Evolutionary conservation across 2,329 filamentous ascomycete genomes (phyloP), one percentile per base, ranked within the genome.

Genomic region (Penicillium sp.): DNA sequence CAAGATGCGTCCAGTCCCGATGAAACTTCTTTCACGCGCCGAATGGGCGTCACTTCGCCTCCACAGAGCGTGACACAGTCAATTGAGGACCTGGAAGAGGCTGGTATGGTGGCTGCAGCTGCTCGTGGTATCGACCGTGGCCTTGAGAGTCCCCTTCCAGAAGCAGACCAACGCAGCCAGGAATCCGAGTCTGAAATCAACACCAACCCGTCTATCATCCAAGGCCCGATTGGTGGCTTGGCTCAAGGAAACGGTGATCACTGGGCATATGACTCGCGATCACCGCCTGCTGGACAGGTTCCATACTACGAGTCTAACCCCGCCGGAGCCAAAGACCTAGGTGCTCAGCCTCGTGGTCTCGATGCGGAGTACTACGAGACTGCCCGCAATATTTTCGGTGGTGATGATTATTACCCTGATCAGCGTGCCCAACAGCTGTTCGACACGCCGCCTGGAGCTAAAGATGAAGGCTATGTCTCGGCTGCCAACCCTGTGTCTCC

Each of bases 381-480:
- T 49, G 62, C 64, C 16, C 57, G 64, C 21, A 65, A 70, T 51
- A 68, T 68, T 65, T 73, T 77, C 55, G 74, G 70, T 48, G 70
- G 72, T 11, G 70, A 75, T 42, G 69, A 71, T 52, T 72, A 74
- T 35, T 83, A 69, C 45, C 60, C 59, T 27, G 71, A 76, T 29
- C 78, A 78, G 59, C 62, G 69, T 27, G 66, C 69, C 52, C 68
- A 65, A 19, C 72, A 73, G 21, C 64, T 65, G 71, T 78, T 63
- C 80, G 83, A 74, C 70, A 82, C 71, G 74, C 83, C 63, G 76
- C 84, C 73, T 81, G 87, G 82, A 57, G 84, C 79, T 58, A 90
- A 87, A 72, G 91, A 97, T 69, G 93, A 98, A 78, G 93, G 93
- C 8, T 98, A 97, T 76, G 93, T 93, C 63, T 96, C 93, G 24